These are phyloP conservation scores for Corynascus novoguineensis DNA, from an alignment of 495 filamentous ascomycete species.

Conservation along the genomic window DNA sequence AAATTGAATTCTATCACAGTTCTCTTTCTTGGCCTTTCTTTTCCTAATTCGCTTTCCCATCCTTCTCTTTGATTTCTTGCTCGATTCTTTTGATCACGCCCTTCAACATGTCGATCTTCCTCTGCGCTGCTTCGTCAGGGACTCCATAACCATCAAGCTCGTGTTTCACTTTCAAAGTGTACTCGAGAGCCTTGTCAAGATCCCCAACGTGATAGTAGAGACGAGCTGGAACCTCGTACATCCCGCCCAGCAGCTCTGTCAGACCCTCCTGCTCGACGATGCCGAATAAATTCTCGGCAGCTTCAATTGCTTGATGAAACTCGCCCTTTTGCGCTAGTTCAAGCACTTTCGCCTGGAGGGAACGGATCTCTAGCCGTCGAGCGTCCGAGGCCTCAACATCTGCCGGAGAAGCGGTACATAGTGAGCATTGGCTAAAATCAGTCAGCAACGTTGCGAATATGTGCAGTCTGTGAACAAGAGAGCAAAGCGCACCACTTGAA, in stretches of 20 bases:
- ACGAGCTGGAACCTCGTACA: conserved; percentile 31
- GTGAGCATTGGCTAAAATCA: conserved; percentile 21
- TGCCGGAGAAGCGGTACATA: conserved; percentile 22
- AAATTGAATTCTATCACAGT: not conserved
- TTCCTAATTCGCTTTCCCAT: not conserved
- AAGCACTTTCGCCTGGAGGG: conserved; percentile 22
- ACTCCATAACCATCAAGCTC: conserved; percentile 23
- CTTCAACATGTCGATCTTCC: conserved; percentile 12
- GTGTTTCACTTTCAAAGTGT: conserved; percentile 18
- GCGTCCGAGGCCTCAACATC: conserved; percentile 22
- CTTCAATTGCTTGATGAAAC: conserved; percentile 23
- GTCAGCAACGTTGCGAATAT: not conserved
- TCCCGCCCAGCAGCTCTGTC: conserved; percentile 25
- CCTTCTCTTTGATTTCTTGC: conserved; percentile 7
- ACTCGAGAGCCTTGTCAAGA: conserved; percentile 26
- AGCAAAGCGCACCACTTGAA: conserved; percentile 26
- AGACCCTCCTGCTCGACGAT: conserved; percentile 27
- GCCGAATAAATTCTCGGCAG: conserved; percentile 20
- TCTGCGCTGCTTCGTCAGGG: conserved; percentile 31
- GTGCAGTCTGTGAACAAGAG: no score
- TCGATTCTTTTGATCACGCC: conserved; percentile 7
- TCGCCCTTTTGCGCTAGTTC: conserved; percentile 24
- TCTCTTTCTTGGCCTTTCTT: not conserved
- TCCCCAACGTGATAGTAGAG: conserved; percentile 31
- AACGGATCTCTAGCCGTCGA: conserved; percentile 18